A percentile compares a stretch with the other conserved stretches of the same genome.
These are phyloP conservation scores for Penicillium sclerotigenum DNA, from an alignment of 2,329 filamentous ascomycete genomes.

Conservation along the genomic window DNA sequence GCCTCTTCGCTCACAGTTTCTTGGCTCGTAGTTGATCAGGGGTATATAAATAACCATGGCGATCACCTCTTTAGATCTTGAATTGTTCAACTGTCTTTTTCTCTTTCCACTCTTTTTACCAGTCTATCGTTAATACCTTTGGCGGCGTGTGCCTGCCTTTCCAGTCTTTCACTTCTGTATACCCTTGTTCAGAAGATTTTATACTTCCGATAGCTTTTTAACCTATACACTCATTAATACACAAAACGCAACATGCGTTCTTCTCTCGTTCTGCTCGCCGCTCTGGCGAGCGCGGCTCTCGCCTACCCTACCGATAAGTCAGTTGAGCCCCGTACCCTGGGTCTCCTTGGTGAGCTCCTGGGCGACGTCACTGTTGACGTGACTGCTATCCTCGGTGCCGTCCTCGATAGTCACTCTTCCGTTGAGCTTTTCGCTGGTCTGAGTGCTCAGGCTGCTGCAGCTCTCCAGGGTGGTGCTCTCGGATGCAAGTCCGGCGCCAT, in stretches of 20 bases:
- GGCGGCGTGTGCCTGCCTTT: conserved; percentile 17
- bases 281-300: conserved; percentile 32
- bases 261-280: conserved; percentile 33
- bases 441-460: conserved; percentile 34
- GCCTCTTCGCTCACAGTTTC: not conserved
- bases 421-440: conserved; percentile 28
- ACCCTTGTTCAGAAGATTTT: conserved; percentile 12
- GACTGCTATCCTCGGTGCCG: conserved; percentile 18
- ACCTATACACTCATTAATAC: conserved; percentile 20
- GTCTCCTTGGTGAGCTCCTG: conserved; percentile 17
- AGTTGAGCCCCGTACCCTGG: conserved; percentile 29
- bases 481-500: conserved; percentile 33
- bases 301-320: conserved; percentile 30
- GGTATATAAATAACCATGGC: conserved; percentile 35
- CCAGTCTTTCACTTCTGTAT: conserved; percentile 16
- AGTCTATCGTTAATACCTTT: conserved; percentile 35
- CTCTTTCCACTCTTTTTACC: conserved; percentile 25
- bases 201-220: conserved; percentile 16
- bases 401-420: conserved; percentile 24
- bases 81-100: conserved; percentile 9
- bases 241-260: conserved; percentile 24
- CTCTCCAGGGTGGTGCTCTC: conserved; percentile 35
- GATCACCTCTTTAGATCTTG: conserved; percentile 17
- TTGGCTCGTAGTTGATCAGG: conserved; percentile 20
- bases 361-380: conserved; percentile 23